phyloP scores from a whole-genome alignment of 768 basidiomycete genomes.

The Rickenella mellea region DNA sequence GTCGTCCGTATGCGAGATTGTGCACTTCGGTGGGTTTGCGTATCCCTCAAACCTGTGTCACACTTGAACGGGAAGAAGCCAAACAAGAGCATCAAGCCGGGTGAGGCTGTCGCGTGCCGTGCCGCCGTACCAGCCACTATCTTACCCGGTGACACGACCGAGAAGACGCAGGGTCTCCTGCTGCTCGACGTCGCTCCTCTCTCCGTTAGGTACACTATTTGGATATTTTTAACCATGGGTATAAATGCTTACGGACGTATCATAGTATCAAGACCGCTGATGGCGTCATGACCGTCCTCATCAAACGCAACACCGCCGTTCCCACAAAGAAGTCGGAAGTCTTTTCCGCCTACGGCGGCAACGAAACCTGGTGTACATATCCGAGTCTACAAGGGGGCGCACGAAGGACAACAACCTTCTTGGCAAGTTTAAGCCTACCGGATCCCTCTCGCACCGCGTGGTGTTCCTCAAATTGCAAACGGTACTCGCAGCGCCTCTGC shows the following conservation, averaged over 20 bases:
- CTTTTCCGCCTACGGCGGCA: conserved; percentile 27
- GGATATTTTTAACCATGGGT: no score
- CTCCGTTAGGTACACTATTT: no score
- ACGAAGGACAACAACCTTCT: conserved; percentile 46
- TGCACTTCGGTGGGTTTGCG: conserved; percentile 94
- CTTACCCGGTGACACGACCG: conserved; percentile 89
- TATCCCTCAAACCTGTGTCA: conserved; percentile 99
- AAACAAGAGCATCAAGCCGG: conserved; percentile 97
- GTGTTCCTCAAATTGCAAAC: conserved; percentile 47
- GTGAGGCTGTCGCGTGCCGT: conserved; percentile 98
- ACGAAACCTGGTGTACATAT: conserved; percentile 45
- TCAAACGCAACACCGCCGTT: conserved; percentile 95
- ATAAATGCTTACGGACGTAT: no score
- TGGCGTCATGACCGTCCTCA: conserved; percentile 96
- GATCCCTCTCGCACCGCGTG: conserved; percentile 40
- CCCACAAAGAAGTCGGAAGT: conserved; percentile 96
- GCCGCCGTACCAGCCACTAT: conserved; percentile 98
- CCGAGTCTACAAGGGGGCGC: conserved; percentile 42
- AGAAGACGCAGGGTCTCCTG: conserved; percentile 82
- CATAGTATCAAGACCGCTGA: conserved; percentile 99
- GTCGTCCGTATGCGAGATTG: conserved; percentile 36
- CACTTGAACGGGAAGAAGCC: conserved; percentile 96
- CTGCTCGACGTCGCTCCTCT: conserved; percentile 96
- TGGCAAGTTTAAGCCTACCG: conserved; percentile 39
- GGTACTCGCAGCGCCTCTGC: conserved; percentile 40